Evolutionary conservation across 176 grass and related monocot species (phyloP).

Genomic region (Alloteropsis semialata): DNA sequence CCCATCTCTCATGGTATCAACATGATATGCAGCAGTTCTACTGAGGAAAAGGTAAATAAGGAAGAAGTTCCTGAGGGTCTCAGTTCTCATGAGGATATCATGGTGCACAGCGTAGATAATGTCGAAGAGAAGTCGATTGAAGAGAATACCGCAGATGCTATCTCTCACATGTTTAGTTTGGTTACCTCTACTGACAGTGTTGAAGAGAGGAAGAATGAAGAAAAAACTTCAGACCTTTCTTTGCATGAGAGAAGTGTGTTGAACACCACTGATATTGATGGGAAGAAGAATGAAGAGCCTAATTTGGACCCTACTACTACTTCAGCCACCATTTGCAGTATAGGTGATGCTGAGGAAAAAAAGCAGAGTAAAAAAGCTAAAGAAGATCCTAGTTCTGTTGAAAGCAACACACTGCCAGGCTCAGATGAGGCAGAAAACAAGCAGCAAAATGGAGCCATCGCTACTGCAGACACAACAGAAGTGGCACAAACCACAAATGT

Average conservation of each 20-base stretch:
- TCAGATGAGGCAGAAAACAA: background rate
- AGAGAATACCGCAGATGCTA: background rate
- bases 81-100: background rate
- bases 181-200: background rate
- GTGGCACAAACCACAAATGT: background rate
- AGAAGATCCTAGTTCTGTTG: background rate
- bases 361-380: background rate
- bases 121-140: conserved; percentile 14
- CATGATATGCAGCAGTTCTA: background rate
- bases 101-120: background rate
- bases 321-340: background rate
- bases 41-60: background rate
- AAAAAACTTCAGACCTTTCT: background rate
- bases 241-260: background rate
- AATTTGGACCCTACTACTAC: background rate
- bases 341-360: background rate
- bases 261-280: background rate
- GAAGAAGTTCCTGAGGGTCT: background rate
- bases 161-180: background rate
- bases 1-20: background rate
- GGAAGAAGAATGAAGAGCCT: background rate
- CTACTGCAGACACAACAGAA: background rate
- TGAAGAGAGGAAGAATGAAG: background rate
- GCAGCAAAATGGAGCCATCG: background rate
- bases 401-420: background rate